Percentiles rank a stretch among this genome's conserved stretches.
These are phyloP conservation scores for Coleophoma eucalyptorum DNA, from an alignment of 2,329 filamentous ascomycete species.

Conservation along the genomic window DNA sequence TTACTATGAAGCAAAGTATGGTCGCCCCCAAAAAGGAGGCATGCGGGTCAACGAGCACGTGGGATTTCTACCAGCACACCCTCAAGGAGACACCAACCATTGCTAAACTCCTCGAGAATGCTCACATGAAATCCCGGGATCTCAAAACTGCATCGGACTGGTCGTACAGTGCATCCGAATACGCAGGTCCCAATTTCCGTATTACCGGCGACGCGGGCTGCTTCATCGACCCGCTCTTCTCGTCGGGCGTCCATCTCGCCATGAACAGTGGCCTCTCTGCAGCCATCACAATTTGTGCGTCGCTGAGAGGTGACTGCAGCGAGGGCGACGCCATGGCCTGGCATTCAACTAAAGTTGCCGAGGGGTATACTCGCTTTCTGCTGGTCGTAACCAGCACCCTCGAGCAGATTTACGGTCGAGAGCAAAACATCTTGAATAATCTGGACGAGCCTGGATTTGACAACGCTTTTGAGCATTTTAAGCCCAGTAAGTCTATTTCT, in stretches of 20 bases:
- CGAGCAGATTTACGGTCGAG: constrained; percentile 34
- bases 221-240: constrained; percentile 36
- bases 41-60: constrained; percentile 8
- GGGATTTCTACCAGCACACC: constrained; percentile 30
- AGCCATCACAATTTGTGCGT: constrained; percentile 37
- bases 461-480: constrained; percentile 33
- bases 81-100: constrained; percentile 30
- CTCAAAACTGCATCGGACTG: constrained; percentile 38
- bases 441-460: constrained; percentile 38
- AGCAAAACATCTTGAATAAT: constrained; percentile 35
- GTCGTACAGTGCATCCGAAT: constrained; percentile 41
- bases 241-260: constrained; percentile 34
- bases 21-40: constrained; percentile 30
- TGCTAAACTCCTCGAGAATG: constrained; percentile 26
- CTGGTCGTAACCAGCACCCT: constrained; percentile 33
- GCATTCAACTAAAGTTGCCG: constrained; percentile 40
- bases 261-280: constrained; percentile 39
- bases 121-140: constrained; percentile 28
- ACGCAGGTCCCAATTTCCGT: constrained; percentile 32
- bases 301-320: constrained; percentile 31
- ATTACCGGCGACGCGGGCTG: constrained; percentile 33
- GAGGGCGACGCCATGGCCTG: constrained; percentile 33
- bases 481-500: constrained; percentile 4
- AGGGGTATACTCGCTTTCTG: constrained; percentile 44
- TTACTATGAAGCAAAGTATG: constrained; percentile 37